A percentile compares a stretch with the other conserved stretches of the same genome.
Evolutionary conservation across 139 green algal species (phyloP).

Genomic region (Dunaliella sp.): DNA sequence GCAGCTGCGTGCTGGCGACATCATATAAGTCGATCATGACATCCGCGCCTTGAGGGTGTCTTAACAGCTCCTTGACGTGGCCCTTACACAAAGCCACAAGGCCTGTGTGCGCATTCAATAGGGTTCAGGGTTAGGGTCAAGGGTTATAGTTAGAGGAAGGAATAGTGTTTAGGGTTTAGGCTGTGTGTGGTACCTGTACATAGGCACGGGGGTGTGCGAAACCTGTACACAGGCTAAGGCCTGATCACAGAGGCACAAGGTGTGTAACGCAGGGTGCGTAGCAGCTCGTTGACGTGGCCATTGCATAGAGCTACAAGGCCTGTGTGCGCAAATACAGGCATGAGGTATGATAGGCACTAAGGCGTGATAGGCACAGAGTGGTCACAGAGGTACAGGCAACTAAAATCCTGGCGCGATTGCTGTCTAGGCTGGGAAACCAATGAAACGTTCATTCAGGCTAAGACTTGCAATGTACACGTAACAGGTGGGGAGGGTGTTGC

Average conservation of each 20-base stretch:
- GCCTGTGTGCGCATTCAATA: constrained; percentile 46
- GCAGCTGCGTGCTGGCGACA: constrained; percentile 38
- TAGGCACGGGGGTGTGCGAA: background rate
- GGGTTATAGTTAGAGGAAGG: background rate
- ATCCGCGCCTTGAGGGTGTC: constrained; percentile 75
- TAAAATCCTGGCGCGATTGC: too few relatives aligned
- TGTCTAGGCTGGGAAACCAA: too few relatives aligned
- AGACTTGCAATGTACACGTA: too few relatives aligned
- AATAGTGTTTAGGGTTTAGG: background rate
- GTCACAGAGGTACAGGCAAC: too few relatives aligned
- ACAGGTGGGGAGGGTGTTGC: too few relatives aligned
- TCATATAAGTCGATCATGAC: constrained; percentile 83
- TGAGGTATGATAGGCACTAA: too few relatives aligned
- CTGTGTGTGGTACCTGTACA: background rate
- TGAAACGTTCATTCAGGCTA: too few relatives aligned
- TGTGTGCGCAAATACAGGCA: constrained; percentile 25
- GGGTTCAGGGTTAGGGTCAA: background rate
- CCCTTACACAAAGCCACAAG: constrained; percentile 68
- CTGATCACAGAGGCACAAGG: too few relatives aligned
- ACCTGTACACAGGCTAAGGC: background rate
- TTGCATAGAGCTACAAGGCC: constrained; percentile 66
- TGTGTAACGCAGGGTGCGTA: constrained; percentile 71
- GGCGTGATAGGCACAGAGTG: too few relatives aligned
- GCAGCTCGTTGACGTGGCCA: constrained; percentile 69
- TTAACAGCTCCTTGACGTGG: constrained; percentile 71